Base-by-base conservation (phyloP, 345 rosid species). In the Rubroshorea leprosula region DNA sequence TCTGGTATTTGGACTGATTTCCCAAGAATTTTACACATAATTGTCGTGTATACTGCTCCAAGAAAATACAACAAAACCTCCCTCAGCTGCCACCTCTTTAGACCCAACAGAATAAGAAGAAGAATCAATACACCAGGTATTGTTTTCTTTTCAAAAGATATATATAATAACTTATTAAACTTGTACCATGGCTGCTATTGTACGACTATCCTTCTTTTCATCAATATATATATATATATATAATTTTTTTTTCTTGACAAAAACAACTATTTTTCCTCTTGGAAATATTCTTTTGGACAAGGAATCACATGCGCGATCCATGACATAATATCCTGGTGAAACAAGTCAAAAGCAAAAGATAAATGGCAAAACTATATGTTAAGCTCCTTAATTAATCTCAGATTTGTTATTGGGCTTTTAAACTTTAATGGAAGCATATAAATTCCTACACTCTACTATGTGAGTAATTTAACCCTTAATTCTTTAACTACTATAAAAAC, bases 251-350 rank as follows among this genome's bases (percentile, higher is more conserved):
- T 10, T 29, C 24, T 21, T 22, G 45, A 22, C 15, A 6, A 25
- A 10, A 48, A 49, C 22, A 13, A 47, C 48, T 1, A 6, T 6
- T 60, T 21, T 49, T 45, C 44, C 14, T 15, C 0, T 26, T 48
- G 22, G 16, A 48, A 59, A 19, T 48, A 15, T 26, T 6, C 41
- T 6, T 35, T 35, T 35, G 41, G 41, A 35, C 12, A 8, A 35
- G 41, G 11, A 35, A 27, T 27, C 8, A 1, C 6, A 49, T 44
- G 21, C 54, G 17, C 17, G 29, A 58, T 58, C 39, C 5, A 58
- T 58, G 54, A 58, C 58, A 66, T 66, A 18, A 52, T n/a, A n/a
- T 58, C 19, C 41, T 13, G 23, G 59, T 20, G 60, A 59, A 50
- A 58, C 19, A 53, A 29, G 55, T 26, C 23, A 57, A 21, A 24